Evolutionary conservation across 441 rosid genomes (phyloP), one percentile per base, ranked within the genome.

Genomic region (Aquilaria agallochum): DNA sequence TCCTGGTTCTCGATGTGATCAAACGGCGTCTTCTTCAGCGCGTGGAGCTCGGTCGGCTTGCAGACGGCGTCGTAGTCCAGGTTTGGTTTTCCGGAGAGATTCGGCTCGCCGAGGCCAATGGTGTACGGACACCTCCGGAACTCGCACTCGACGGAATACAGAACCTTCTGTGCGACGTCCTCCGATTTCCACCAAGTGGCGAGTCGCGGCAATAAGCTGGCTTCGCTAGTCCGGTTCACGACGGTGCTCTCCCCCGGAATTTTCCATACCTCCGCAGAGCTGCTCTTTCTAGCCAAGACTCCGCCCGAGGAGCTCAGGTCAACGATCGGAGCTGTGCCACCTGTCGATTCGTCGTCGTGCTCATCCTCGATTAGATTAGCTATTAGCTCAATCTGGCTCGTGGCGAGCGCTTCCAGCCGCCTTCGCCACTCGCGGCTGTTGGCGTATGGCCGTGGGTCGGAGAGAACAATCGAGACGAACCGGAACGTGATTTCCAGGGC

Each of bases 11-110:
- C 79, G 14, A 83, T 64, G 49, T 79, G 84, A 65, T 76, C 85
- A 57, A 79, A 85, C 5, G 92, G 84, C 3, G 59, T 75, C 63
- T 62, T 73, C 63, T 76, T 87, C 5, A 94, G 75, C 14, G 63
- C 49, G 47, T 85, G 83, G 5, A 94, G 60, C 55, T 83, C 86
- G 61, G 62, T 64, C 1, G 98, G 98, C 54, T 60, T 76, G 73
- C 96, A 88, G 58, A 94, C 75, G 68, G 79, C 77, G 70, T 94
- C 98, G 83, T 88, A 94, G 4, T 78, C 82, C n/a, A 94, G 82
- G 70, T 69, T 86, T 11, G 89, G 87, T 66, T 94, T 94, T 0
- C 85, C 92, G 59, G 74, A 27, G 40, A 90, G 77, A 73, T 94
- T 94, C 0, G 89, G 93, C 73, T 94, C 97, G 0, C 98, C 93